Evolutionary conservation across 1,284 basidiomycete genomes (phyloP).

Genomic region (Ceratobasidium sp.): DNA sequence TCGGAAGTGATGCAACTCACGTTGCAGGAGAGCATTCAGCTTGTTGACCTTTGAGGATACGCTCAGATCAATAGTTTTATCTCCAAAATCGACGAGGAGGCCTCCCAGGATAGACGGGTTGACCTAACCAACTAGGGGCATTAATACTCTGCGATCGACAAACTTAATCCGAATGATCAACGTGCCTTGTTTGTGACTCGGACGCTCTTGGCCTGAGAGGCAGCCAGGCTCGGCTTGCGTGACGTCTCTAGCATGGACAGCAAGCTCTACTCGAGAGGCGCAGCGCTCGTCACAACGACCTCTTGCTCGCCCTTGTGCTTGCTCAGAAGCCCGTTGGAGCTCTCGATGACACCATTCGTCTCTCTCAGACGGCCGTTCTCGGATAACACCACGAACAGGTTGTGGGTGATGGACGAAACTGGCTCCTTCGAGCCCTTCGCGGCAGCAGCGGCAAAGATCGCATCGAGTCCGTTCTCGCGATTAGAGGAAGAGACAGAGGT

Average conservation of each 20-base stretch:
- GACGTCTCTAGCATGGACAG: slow-evolving; percentile 80
- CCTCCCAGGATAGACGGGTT: slow-evolving; percentile 90
- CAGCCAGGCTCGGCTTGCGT: slow-evolving; percentile 85
- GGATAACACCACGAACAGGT: slow-evolving; percentile 89
- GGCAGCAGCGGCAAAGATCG: slow-evolving; percentile 68
- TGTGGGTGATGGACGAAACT: slow-evolving; percentile 87
- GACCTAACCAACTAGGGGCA: slow-evolving; percentile 63
- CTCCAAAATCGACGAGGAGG: slow-evolving; percentile 95
- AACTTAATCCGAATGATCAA: slow-evolving; percentile 34
- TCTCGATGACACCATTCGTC: slow-evolving; percentile 87
- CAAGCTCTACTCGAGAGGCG: slow-evolving; percentile 78
- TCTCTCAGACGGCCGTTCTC: slow-evolving; percentile 93
- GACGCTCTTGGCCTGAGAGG: slow-evolving; percentile 83
- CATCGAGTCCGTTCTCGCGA: slow-evolving; percentile 73
- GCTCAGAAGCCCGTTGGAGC: slow-evolving; percentile 90
- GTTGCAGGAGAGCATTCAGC: slow-evolving; percentile 87
- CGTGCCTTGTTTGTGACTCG: slow-evolving; percentile 88
- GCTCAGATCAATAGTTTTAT: slow-evolving; percentile 96
- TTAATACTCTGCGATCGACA: not conserved
- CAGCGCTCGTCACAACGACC: slow-evolving; percentile 90
- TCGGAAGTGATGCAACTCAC: slow-evolving; percentile 56
- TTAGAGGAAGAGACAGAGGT: slow-evolving; percentile 90
- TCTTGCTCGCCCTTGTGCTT: slow-evolving; percentile 94
- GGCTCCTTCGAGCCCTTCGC: slow-evolving; percentile 71
- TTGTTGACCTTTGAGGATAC: slow-evolving; percentile 94